These are phyloP conservation scores for Amaranthus tricolor DNA, from an alignment of 179 eudicot species.

Conservation along the genomic window DNA sequence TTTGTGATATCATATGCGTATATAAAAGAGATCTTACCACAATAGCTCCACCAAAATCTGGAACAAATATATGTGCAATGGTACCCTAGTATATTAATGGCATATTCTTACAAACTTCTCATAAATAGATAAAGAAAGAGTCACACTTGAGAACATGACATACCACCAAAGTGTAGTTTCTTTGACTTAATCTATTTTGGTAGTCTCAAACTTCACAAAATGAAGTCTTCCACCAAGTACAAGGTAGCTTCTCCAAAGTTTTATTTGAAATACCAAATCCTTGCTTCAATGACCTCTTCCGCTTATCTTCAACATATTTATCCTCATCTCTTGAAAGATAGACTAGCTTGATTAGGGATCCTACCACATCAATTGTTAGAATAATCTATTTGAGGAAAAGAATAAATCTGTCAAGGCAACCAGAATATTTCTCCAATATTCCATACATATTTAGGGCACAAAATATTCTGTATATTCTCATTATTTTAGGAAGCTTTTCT, in stretches of 20 bases:
- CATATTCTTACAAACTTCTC: not conserved
- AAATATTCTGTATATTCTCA: no score
- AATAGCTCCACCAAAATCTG: no score
- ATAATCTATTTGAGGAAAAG: no score
- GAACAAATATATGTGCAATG: no score
- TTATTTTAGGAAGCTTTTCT: no score
- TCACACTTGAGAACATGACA: slow-evolving; percentile 5
- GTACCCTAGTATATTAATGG: not conserved
- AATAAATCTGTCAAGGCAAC: no score
- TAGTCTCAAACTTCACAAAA: slow-evolving; percentile 95
- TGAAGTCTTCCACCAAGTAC: slow-evolving; percentile 98
- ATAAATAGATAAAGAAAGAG: not conserved
- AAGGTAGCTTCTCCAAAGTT: slow-evolving; percentile 74
- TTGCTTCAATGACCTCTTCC: slow-evolving; percentile 61
- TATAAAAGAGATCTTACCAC: no score
- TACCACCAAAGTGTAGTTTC: slow-evolving; percentile 92
- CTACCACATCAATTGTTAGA: slow-evolving; percentile 34
- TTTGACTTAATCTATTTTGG: slow-evolving; percentile 82
- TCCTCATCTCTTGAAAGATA: slow-evolving; percentile 96
- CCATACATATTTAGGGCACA: no score
- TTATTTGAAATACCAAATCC: slow-evolving; percentile 63
- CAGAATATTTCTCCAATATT: no score
- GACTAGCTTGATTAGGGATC: slow-evolving; percentile 90
- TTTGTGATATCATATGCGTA: no score
- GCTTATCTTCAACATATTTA: slow-evolving; percentile 59